A percentile compares a stretch with the other conserved stretches of the same genome.
phyloP scores from a whole-genome alignment of 2,329 filamentous ascomycete genomes.

The Arthroderma sp. region DNA sequence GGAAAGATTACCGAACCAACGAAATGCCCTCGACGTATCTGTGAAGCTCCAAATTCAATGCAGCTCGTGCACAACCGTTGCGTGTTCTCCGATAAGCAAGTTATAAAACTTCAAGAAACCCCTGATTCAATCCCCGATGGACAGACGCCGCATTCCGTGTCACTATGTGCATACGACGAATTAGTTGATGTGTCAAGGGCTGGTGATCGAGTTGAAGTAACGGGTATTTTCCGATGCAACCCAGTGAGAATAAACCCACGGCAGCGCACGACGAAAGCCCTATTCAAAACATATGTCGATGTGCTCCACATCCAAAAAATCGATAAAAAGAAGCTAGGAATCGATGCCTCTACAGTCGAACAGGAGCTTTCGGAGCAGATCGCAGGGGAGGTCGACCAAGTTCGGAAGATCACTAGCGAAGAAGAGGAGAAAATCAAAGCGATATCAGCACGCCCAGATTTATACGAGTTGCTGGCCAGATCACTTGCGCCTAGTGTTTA shows the following conservation, averaged over 20 bases:
- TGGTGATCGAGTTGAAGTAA: constrained; percentile 88
- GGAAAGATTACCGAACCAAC: constrained; percentile 94
- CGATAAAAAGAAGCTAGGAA: constrained; percentile 85
- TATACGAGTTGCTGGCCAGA: constrained; percentile 83
- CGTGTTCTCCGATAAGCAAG: constrained; percentile 89
- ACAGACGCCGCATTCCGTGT: constrained; percentile 94
- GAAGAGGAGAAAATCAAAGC: constrained; percentile 80
- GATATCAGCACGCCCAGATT: constrained; percentile 65
- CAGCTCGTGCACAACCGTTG: constrained; percentile 96
- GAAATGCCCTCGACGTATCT: constrained; percentile 69
- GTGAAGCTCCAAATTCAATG: constrained; percentile 85
- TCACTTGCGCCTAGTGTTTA: constrained; percentile 91
- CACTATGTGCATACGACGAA: constrained; percentile 91
- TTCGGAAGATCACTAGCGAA: constrained; percentile 68
- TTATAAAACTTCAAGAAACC: constrained; percentile 96
- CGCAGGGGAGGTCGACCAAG: constrained; percentile 64
- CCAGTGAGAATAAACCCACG: constrained; percentile 88
- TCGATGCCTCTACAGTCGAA: constrained; percentile 78
- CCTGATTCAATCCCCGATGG: constrained; percentile 89
- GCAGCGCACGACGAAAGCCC: constrained; percentile 79
- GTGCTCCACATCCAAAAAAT: constrained; percentile 92
- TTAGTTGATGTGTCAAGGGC: constrained; percentile 96
- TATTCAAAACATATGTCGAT: constrained; percentile 97
- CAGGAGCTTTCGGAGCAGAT: constrained; percentile 63
- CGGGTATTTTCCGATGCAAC: constrained; percentile 90